Evolutionary conservation across 805 yeast species (phyloP), one percentile per base, ranked within the genome.

Genomic region (Yarrowia osloensis): DNA sequence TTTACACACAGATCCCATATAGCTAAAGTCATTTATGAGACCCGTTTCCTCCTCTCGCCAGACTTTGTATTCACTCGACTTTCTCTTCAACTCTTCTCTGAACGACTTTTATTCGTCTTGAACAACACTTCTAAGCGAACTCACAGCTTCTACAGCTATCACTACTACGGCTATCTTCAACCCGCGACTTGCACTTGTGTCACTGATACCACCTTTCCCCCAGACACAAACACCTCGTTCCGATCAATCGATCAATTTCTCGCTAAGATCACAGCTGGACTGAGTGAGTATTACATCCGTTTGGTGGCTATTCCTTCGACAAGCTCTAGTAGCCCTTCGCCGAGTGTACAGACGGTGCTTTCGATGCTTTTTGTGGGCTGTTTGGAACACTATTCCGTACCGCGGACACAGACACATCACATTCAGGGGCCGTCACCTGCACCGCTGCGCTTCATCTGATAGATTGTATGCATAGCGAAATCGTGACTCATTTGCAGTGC

Each of bases 191-290:
- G 24, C 40, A 29, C 21, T 22, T 54, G 44, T 54, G 61, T 54
- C 61, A 22, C 44, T 37, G 44, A 54, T 54, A 54, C 61, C 61
- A 35, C 31, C n/a, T 35, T 1, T 29, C 46, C 39, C 24, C 40
- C 54, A 31, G 57, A 37, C 61, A 54, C 61, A 35, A 54, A 35
- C 42, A 21, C 21, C 39, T 50, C 40, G 57, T 22, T n/a, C 8
- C 31, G 35, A 19, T 13, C 22, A 13, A 39, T 21, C 22, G 39
- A 22, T 13, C 33, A 33, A 21, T 17, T 11, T 15, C 21, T 40
- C 49, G 49, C 63, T 39, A 57, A 54, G 63, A 57, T 57, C 47
- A 37, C 63, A 57, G 63, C 63, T 40, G 63, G 63, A 37, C 63
- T 57, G 63, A 57, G 63, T 57, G 49, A 57, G 63, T 57, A 57